Conservation (phyloP, 495 filamentous ascomycete species). For the Hamigera avellanea region DNA sequence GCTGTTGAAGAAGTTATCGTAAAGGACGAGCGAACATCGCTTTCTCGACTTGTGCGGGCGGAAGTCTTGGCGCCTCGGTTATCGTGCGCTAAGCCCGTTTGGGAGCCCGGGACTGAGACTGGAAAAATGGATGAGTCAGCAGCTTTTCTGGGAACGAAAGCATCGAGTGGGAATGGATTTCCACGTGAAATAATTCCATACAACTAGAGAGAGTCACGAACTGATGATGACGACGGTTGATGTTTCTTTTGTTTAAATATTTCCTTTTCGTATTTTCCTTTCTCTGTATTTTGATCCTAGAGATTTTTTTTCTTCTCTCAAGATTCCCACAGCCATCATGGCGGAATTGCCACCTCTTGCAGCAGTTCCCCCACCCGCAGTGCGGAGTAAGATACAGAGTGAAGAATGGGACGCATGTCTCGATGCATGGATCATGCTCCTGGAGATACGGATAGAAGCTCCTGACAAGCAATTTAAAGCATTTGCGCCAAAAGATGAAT, state of each 20-base stretch:
- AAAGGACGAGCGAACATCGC: not conserved
- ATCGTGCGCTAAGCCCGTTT: constrained; percentile 22
- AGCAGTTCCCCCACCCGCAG: constrained; percentile 56
- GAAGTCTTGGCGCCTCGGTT: constrained; percentile 36
- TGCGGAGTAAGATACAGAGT: constrained; percentile 51
- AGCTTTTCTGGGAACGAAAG: not conserved
- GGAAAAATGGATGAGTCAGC: constrained; percentile 18
- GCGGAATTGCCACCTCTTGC: constrained; percentile 56
- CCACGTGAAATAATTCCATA: too few species aligned
- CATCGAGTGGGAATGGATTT: not conserved
- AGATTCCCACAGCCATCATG: constrained; percentile 14
- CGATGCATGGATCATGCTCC: constrained; percentile 61
- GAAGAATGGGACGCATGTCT: constrained; percentile 70
- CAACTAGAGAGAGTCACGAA: too few species aligned
- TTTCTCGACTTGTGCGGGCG: constrained; percentile 17
- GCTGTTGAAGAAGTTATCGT: constrained; percentile 21
- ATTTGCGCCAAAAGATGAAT: constrained; percentile 39
- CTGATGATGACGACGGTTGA: not conserved
- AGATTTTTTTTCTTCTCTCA: too few species aligned
- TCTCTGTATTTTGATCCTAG: not conserved
- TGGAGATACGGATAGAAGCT: constrained; percentile 49
- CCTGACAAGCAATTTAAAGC: constrained; percentile 39
- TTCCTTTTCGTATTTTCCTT: not conserved
- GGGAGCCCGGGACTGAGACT: constrained; percentile 2
- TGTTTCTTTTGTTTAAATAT: not conserved